These are phyloP conservation scores for Arabidopsis suecica DNA, from an alignment of 345 rosid genomes.

Conservation along the genomic window DNA sequence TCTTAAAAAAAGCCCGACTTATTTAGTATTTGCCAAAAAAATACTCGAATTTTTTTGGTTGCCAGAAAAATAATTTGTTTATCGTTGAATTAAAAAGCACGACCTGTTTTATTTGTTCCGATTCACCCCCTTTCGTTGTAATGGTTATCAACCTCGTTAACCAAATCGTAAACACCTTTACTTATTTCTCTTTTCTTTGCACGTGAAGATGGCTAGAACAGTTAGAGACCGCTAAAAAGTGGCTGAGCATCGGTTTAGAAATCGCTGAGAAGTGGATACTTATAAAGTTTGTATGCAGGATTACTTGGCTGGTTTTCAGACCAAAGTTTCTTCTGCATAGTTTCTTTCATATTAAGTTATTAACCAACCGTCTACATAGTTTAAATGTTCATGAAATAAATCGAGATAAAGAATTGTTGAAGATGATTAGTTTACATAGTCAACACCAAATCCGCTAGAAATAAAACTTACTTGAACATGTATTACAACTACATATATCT, in stretches of 20 bases:
- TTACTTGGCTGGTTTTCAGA: constrained; percentile 56
- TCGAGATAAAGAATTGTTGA: not conserved
- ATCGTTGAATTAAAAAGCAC: no score
- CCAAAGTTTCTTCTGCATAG: constrained; percentile 45
- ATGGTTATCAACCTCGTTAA: no score
- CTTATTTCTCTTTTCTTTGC: constrained; percentile 34
- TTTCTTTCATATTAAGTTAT: not conserved
- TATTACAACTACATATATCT: not conserved
- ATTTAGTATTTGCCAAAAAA: no score
- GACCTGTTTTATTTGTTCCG: no score
- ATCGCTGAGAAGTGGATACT: constrained; percentile 69
- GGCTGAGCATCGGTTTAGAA: constrained; percentile 76
- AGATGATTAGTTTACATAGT: no score
- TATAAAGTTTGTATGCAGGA: constrained; percentile 88
- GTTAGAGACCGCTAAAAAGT: constrained; percentile 68
- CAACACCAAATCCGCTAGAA: not conserved
- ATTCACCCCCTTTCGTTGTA: no score
- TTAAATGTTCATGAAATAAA: not conserved
- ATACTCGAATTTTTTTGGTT: no score
- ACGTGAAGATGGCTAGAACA: constrained; percentile 62
- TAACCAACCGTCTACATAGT: not conserved
- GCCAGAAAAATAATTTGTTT: no score
- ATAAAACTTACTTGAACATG: not conserved
- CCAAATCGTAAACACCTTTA: no score
- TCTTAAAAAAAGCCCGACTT: no score